Percentiles rank a stretch among this genome's conserved stretches.
Evolutionary conservation across 164 flowering plant species (phyloP).

Genomic region (Nymphaea thermarum): DNA sequence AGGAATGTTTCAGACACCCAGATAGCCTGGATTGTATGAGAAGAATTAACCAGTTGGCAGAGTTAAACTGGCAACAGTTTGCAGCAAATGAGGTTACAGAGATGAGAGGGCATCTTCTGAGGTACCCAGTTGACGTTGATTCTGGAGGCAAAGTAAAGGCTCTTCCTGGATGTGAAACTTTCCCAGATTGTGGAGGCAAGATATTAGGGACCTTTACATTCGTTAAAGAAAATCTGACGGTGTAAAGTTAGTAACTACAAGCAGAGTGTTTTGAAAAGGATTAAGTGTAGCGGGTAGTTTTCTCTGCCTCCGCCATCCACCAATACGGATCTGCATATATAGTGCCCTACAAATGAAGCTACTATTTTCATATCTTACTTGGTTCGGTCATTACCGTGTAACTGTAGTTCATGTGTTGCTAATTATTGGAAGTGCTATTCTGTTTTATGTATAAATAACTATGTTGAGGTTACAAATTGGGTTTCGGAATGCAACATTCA

Average conservation of each 20-base stretch:
- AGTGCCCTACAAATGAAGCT: no score
- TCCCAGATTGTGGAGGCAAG: constrained; percentile 90
- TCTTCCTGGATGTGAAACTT: constrained; percentile 52
- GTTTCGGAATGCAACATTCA: no score
- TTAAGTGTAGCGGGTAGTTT: no score
- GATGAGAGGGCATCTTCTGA: constrained; percentile 84
- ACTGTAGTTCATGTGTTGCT: no score
- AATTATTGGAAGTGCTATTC: no score
- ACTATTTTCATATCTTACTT: no score
- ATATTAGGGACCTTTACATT: constrained; percentile 64
- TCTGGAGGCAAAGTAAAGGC: constrained; percentile 69
- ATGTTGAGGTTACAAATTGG: no score
- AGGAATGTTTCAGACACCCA: constrained; percentile 58
- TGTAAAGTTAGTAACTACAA: constrained; percentile 18
- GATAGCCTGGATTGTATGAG: constrained; percentile 76
- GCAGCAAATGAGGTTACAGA: constrained; percentile 55
- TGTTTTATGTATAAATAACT: no score
- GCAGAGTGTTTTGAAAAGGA: no score
- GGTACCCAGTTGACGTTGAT: constrained; percentile 87
- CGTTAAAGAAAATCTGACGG: constrained; percentile 87
- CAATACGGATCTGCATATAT: no score
- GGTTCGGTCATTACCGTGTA: no score
- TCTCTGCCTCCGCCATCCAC: no score
- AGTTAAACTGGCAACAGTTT: constrained; percentile 76
- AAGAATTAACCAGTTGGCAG: constrained; percentile 47